These are phyloP conservation scores for Fusarium denticulatum DNA, from an alignment of 2,329 filamentous ascomycete species.

Conservation along the genomic window DNA sequence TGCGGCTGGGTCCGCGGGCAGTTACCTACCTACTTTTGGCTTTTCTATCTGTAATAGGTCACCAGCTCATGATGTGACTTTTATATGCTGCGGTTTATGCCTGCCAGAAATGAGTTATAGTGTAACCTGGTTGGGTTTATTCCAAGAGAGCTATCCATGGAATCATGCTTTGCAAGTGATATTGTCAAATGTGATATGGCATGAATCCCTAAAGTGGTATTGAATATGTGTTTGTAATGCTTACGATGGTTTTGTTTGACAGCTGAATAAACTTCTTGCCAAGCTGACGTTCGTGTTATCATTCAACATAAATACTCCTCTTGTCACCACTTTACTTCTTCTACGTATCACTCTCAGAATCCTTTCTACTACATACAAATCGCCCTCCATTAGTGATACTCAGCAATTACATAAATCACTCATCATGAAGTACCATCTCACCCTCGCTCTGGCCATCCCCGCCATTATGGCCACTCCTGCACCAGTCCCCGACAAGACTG, in stretches of 20 bases:
- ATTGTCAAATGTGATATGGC: fast-evolving
- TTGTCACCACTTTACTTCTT: neutral
- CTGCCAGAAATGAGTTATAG: neutral
- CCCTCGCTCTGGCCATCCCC: neutral
- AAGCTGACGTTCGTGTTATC: fast-evolving
- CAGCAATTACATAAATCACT: neutral
- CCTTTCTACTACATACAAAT: fast-evolving
- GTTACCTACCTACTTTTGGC: neutral
- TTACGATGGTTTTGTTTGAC: neutral
- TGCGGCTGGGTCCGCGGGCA: neutral
- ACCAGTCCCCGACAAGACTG: neutral
- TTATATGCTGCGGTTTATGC: neutral
- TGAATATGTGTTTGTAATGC: neutral
- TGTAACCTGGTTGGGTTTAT: neutral
- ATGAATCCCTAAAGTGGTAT: fast-evolving
- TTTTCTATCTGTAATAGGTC: fast-evolving
- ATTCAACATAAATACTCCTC: neutral
- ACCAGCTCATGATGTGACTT: neutral
- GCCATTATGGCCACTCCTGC: neutral
- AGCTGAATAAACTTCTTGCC: neutral
- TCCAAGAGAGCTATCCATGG: neutral
- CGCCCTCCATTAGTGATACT: fast-evolving
- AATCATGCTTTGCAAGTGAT: neutral
- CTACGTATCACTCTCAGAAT: fast-evolving
- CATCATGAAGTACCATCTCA: neutral